Base-by-base conservation (phyloP, 371 early-diverging fungal genomes). In the Synchytrium microbalum region DNA sequence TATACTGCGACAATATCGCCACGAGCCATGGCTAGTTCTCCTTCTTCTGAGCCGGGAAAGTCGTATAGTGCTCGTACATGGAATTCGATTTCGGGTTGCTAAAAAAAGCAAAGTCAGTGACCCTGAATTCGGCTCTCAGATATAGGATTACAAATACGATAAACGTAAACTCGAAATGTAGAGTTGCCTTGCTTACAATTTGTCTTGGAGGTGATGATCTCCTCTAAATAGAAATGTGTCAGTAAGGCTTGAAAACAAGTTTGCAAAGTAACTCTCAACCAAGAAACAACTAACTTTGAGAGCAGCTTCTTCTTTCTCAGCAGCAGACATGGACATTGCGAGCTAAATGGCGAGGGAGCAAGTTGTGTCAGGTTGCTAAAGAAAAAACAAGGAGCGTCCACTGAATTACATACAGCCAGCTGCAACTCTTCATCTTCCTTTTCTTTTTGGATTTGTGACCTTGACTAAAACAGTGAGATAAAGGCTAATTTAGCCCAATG, bases 341-440 rank as follows among this genome's bases (percentile, higher is more conserved):
- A 96, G 72, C 72, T 77, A 55, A 3, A 3, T 31, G 57, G 33
- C 28, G 58, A 32, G 46, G 54, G 16, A 64, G 1, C 19, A 23
- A 60, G 28, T 32, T 26, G 16, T 51, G 58, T 61, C 54, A 24
- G n/a, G n/a, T n/a, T 16, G 0, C n/a, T 23, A 0, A 59, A 19
- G 25, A 1, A 25, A n/a, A n/a, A n/a, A n/a, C n/a, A n/a, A n/a
- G n/a, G n/a, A n/a, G n/a, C n/a, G n/a, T n/a, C n/a, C n/a, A n/a
- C n/a, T n/a, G n/a, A 8, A 13, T 27, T 32, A n/a, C 58, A 64
- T 68, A 77, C 73, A 8, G 95, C 95, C 61, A 94, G 73, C 72
- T 95, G 90, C 59, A 93, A 73, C 38, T 95, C 92, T 53, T 93
- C 93, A 61, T 92, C 90, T 70, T 96, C 96, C 66, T 90, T 89